These are phyloP conservation scores for Lentithecium fluviatile DNA, from an alignment of 495 filamentous ascomycete species.

Conservation along the genomic window DNA sequence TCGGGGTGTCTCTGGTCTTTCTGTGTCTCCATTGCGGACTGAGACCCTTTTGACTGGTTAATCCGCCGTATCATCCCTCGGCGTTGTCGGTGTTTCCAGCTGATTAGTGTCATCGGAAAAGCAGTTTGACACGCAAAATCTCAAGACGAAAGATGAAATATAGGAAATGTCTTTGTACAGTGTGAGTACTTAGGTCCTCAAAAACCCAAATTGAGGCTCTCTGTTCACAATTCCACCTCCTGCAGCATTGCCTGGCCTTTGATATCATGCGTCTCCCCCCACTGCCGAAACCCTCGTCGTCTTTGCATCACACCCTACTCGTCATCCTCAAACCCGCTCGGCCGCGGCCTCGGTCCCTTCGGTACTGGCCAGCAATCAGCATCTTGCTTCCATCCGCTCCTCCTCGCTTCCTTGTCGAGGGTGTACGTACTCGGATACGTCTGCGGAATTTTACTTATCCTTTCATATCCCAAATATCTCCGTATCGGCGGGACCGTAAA, in stretches of 20 bases:
- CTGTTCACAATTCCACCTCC: slow-evolving; percentile 1
- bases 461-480: slow-evolving; percentile 65
- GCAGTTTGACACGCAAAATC: background rate
- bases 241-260: too few species aligned
- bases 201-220: slow-evolving; percentile 1
- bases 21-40: too few species aligned
- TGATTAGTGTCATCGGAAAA: background rate
- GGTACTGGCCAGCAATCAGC: slow-evolving; percentile 60
- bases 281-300: background rate
- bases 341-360: slow-evolving; percentile 65
- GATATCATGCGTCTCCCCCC: too few species aligned
- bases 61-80: too few species aligned
- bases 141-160: background rate
- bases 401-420: background rate
- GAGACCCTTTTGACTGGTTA: too few species aligned
- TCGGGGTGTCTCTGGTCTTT: too few species aligned
- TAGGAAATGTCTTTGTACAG: slow-evolving; percentile 11
- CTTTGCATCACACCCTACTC: background rate
- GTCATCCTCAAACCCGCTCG: slow-evolving; percentile 74
- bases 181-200: background rate
- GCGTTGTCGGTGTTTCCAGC: too few species aligned
- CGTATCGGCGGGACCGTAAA: slow-evolving; percentile 68
- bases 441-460: slow-evolving; percentile 68
- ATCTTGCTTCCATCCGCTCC: background rate
- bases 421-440: slow-evolving; percentile 79